Conservation (phyloP, 148 eudicot genomes). For the Mesembryanthemum crystallinum region DNA sequence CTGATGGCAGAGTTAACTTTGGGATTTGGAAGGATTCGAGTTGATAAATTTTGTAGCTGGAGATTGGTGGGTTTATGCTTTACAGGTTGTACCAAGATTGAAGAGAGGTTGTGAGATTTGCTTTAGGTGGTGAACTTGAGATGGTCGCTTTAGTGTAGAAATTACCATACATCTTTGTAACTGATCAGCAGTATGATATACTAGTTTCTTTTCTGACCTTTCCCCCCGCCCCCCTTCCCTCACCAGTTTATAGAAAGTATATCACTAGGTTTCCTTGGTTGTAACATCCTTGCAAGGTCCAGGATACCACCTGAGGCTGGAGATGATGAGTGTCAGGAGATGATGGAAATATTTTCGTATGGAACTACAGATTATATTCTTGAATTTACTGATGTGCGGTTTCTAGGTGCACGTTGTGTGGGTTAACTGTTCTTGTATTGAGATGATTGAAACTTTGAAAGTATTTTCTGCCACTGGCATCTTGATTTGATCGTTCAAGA, state of each 20-base stretch:
- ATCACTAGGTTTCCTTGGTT: slow-evolving; percentile 15
- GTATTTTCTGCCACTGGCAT: neutral
- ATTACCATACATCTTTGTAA: slow-evolving; percentile 15
- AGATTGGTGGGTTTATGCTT: neutral
- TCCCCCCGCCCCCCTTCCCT: neutral
- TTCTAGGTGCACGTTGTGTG: slow-evolving; percentile 5
- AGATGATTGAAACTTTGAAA: neutral
- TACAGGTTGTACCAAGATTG: slow-evolving; percentile 9
- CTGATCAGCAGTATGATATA: slow-evolving; percentile 11
- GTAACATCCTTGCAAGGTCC: slow-evolving; percentile 2
- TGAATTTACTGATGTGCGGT: slow-evolving; percentile 2
- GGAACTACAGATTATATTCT: neutral
- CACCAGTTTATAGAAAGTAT: neutral
- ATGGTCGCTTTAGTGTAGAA: slow-evolving; percentile 12
- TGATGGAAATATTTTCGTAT: neutral
- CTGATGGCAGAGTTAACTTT: slow-evolving; percentile 9
- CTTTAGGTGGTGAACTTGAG: slow-evolving; percentile 16
- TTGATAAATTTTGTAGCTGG: slow-evolving; percentile 14
- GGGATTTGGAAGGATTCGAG: slow-evolving; percentile 12
- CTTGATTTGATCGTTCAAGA: neutral
- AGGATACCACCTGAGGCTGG: slow-evolving; percentile 5
- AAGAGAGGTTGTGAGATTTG: slow-evolving; percentile 15
- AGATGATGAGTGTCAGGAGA: neutral
- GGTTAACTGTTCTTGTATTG: neutral
- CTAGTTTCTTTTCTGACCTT: neutral